A percentile compares a stretch with the other conserved stretches of the same genome.
phyloP scores from a whole-genome alignment of 495 filamentous ascomycete species.

The Chaetomium cochliodes region DNA sequence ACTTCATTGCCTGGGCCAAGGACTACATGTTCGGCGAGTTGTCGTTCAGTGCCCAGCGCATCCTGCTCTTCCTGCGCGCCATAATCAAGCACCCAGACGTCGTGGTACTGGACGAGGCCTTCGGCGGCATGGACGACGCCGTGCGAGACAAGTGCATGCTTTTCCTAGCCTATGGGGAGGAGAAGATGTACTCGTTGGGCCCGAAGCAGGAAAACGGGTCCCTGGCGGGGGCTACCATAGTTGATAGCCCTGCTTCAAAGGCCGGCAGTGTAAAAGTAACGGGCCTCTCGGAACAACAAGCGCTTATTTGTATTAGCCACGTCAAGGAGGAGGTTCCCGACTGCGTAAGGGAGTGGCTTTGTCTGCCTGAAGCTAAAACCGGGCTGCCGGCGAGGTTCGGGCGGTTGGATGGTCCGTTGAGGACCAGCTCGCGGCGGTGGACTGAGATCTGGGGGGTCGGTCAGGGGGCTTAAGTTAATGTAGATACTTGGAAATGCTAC shows the following conservation, averaged over 20 bases:
- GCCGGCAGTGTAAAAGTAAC: conserved; percentile 43
- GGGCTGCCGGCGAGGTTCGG: conserved; percentile 58
- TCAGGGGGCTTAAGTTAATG: neutral
- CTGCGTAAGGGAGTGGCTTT: conserved; percentile 74
- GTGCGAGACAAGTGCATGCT: conserved; percentile 80
- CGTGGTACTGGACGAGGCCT: conserved; percentile 88
- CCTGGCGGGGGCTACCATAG: conserved; percentile 30
- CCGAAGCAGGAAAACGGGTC: conserved; percentile 18
- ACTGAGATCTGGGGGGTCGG: conserved; percentile 58
- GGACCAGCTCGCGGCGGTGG: conserved; percentile 54
- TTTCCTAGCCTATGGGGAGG: conserved; percentile 67
- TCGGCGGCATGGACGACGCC: conserved; percentile 80
- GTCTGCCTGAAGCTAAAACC: conserved; percentile 64
- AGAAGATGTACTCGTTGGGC: conserved; percentile 34
- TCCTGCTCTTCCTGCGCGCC: conserved; percentile 82
- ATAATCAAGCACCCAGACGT: conserved; percentile 81
- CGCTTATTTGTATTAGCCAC: conserved; percentile 84
- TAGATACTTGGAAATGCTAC: neutral
- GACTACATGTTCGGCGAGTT: conserved; percentile 69
- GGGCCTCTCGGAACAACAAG: conserved; percentile 66
- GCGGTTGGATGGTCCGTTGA: conserved; percentile 54
- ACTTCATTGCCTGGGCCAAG: conserved; percentile 65
- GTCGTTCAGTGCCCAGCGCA: conserved; percentile 73
- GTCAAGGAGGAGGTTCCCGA: conserved; percentile 85
- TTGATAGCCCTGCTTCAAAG: conserved; percentile 43